These are phyloP conservation scores for Pichia deserticola DNA, from an alignment of 805 yeast species.

Conservation along the genomic window DNA sequence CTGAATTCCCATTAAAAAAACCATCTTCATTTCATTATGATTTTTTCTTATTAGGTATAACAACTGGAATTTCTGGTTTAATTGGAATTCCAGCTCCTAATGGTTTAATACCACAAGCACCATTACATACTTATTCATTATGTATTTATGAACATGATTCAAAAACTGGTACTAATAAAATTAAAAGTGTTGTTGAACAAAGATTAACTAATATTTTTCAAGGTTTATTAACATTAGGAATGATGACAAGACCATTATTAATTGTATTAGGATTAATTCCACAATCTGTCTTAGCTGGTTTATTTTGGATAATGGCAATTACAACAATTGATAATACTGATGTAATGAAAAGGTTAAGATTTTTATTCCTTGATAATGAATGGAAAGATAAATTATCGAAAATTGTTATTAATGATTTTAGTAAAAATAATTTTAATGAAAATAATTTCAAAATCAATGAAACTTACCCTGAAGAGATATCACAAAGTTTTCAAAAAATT, in stretches of 20 bases:
- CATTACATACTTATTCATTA: constrained; percentile 77
- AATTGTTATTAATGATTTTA: neutral
- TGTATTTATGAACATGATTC: constrained; percentile 43
- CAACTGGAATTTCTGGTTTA: constrained; percentile 82
- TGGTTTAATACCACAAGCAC: constrained; percentile 96
- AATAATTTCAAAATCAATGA: neutral
- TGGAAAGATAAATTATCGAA: constrained; percentile 15
- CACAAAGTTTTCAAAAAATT: neutral
- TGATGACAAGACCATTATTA: constrained; percentile 85
- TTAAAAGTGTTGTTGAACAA: constrained; percentile 74
- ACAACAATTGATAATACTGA: constrained; percentile 65
- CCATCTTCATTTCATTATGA: constrained; percentile 94
- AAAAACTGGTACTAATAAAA: constrained; percentile 24
- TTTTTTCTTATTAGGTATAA: constrained; percentile 71
- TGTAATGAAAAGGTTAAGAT: constrained; percentile 55
- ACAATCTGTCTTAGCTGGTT: constrained; percentile 86
- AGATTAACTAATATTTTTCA: constrained; percentile 78
- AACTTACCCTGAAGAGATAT: neutral
- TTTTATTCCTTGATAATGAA: constrained; percentile 51
- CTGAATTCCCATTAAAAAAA: constrained; percentile 70
- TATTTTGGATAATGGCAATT: constrained; percentile 90
- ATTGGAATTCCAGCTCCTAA: constrained; percentile 94
- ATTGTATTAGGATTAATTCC: constrained; percentile 79
- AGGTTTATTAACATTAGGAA: constrained; percentile 74
- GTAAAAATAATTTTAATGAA: neutral